phyloP scores from a whole-genome alignment of 1,284 basidiomycete genomes.

The Naganishia sp. region DNA sequence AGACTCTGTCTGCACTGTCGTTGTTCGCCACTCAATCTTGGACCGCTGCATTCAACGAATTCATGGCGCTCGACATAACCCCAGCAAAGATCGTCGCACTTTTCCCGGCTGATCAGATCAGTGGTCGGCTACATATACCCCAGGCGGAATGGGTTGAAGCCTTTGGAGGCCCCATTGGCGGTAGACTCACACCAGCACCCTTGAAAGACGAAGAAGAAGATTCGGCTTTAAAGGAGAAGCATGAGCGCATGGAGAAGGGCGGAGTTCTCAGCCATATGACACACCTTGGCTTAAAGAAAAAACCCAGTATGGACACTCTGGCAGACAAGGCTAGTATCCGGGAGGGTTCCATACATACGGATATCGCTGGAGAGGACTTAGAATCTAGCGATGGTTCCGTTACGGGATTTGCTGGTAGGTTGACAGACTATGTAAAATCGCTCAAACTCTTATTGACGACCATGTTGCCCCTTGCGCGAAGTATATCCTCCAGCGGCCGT shows the following conservation, averaged over 20 bases:
- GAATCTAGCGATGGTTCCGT: constrained; percentile 20
- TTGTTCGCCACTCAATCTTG: constrained; percentile 62
- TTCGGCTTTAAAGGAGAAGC: background rate
- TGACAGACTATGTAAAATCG: background rate
- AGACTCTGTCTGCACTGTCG: constrained; percentile 71
- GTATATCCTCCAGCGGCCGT: constrained; percentile 48
- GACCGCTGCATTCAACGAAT: constrained; percentile 73
- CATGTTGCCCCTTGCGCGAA: background rate
- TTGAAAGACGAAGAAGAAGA: constrained; percentile 37
- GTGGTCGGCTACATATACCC: constrained; percentile 73
- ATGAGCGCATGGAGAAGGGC: constrained; percentile 30
- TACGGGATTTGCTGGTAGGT: constrained; percentile 33
- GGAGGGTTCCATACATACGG: constrained; percentile 8
- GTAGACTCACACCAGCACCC: constrained; percentile 46
- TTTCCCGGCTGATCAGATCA: constrained; percentile 71
- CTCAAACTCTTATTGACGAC: background rate
- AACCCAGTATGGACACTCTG: constrained; percentile 45
- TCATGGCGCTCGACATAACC: constrained; percentile 84
- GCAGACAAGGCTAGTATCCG: constrained; percentile 32
- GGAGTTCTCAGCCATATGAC: constrained; percentile 41
- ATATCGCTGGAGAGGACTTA: constrained; percentile 12
- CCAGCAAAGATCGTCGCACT: constrained; percentile 91
- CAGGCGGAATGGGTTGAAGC: constrained; percentile 74
- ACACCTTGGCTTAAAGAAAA: constrained; percentile 40
- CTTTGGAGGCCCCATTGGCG: constrained; percentile 71